Evolutionary conservation across 768 basidiomycete species (phyloP).

Genomic region (Termitomyces heimii): DNA sequence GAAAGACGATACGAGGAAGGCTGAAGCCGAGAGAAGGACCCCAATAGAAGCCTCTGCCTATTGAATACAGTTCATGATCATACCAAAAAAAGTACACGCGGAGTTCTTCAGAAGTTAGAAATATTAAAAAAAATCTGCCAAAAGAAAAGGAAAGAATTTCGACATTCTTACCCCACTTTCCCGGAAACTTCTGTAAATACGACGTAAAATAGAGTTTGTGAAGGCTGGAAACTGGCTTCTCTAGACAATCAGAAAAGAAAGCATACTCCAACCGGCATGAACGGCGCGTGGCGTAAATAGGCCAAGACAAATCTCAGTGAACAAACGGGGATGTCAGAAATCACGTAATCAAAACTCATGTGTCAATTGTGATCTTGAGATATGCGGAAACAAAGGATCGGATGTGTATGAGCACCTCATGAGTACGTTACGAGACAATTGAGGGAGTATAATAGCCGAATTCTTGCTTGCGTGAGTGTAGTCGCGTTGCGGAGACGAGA

Average conservation of each 20-base stretch:
- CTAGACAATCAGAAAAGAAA: not conserved
- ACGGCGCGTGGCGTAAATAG: not conserved
- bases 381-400: not conserved
- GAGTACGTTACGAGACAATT: too few relatives aligned
- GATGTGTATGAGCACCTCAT: not conserved
- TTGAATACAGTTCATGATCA: not conserved
- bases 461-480: not conserved
- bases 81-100: not conserved
- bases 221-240: not conserved
- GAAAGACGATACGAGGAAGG: not conserved
- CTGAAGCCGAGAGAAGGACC: not conserved
- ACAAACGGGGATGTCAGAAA: not conserved
- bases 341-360: not conserved
- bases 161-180: not conserved
- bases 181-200: not conserved
- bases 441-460: not conserved
- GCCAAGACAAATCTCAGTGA: not conserved
- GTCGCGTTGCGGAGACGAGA: not conserved
- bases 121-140: not conserved
- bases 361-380: not conserved
- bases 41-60: not conserved
- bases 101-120: not conserved
- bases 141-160: not conserved
- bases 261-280: not conserved
- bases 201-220: not conserved